These are phyloP conservation scores for Podospora pseudocomata DNA, from an alignment of 495 filamentous ascomycete species.

Conservation along the genomic window DNA sequence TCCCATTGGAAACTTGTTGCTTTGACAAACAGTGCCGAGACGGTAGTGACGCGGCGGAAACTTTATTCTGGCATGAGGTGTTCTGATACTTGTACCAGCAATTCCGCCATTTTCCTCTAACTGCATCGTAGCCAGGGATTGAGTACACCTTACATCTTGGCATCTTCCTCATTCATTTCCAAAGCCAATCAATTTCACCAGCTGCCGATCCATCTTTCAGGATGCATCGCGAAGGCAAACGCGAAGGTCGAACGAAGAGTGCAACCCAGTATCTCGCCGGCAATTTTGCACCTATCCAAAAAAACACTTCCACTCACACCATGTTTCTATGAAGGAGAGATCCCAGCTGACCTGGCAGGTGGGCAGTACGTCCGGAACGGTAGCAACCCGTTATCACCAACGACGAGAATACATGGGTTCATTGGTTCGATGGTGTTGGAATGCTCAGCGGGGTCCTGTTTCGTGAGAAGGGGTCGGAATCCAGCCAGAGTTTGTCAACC, in stretches of 20 bases:
- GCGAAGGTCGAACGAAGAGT: not conserved
- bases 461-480: constrained; percentile 34
- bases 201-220: not conserved
- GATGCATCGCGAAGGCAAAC: not conserved
- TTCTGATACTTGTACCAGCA: no score
- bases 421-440: constrained; percentile 71
- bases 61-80: no score
- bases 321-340: constrained; percentile 50
- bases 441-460: constrained; percentile 66
- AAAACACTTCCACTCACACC: constrained; percentile 44
- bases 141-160: no score
- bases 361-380: constrained; percentile 69
- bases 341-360: constrained; percentile 57
- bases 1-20: no score
- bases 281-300: constrained; percentile 61
- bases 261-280: constrained; percentile 48
- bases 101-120: no score
- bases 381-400: constrained; percentile 61
- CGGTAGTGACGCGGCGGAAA: no score
- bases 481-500: constrained; percentile 59
- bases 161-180: not conserved
- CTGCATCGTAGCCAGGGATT: no score
- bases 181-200: not conserved
- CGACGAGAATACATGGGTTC: constrained; percentile 52
- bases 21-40: no score